Evolutionary conservation across 1,139 yeast species (phyloP), one percentile per base, ranked within the genome.

Genomic region (Saccharomycopsis crataegensis): DNA sequence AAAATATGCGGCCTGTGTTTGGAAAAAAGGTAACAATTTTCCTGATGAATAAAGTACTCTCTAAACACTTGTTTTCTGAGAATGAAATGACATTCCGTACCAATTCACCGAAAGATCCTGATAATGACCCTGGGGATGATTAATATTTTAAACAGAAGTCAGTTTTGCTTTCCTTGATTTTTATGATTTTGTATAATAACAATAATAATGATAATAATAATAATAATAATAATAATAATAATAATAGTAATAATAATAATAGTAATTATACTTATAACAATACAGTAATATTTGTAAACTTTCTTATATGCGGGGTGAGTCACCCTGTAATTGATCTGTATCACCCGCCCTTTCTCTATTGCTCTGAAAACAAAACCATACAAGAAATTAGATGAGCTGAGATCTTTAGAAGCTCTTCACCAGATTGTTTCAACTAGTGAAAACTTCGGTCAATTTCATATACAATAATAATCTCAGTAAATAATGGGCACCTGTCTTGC

Each of bases 21-120:
- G 89, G 78, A 60, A 75, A 78, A 56, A 71, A 72, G 58, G 78
- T 83, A 55, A 79, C 82, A 17, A 79, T 84, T 71, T 87, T 87
- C 63, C 75, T 76, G 49, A 76, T 87, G 85, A 84, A 83, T 67
- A 85, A 82, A 64, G 67, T 80, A 49, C 64, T 83, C 52, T 68
- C 78, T 41, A 67, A 73, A 17, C 91, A 84, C 65, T 64, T 85
- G 36, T 37, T 9, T n/a, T 31, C 12, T 12, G 46, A 43, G 28
- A 33, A 32, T 28, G 46, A 43, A 8, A 33, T 42, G 14, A 5
- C 8, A 6, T 12, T 11, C 6, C 6, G 45, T 12, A 42, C 2
- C 2, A 22, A 22, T 22, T 22, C 28, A 22, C 28, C 28, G 4
- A 22, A 22, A 38, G 42, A 38, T 5, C 42, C n/a, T n/a, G 16